Evolutionary conservation across 495 filamentous ascomycete genomes (phyloP), one percentile per base, ranked within the genome.

Genomic region (Delitschia confertaspora): DNA sequence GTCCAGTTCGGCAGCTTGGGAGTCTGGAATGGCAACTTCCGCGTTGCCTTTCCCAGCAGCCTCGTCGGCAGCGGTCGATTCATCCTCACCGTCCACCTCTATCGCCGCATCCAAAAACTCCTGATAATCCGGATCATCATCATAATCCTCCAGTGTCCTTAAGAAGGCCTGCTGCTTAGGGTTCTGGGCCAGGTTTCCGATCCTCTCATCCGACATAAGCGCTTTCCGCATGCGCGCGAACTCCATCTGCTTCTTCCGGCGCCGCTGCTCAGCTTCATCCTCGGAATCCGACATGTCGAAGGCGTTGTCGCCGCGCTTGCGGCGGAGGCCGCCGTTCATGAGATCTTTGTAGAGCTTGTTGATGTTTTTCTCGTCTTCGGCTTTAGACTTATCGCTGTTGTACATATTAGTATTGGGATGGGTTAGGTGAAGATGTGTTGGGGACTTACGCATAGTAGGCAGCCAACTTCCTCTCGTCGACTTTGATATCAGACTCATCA

Each of bases 191-290:
- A 99, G 82, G 58, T 87, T 85, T 49, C 79, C 85, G 45, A 96
- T 73, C 33, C 88, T 85, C 60, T 88, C 88, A 55, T 98, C 88
- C n/a, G 81, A 75, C 13, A 95, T 71, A 6, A 99, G 70, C 11
- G 86, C 83, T 56, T 83, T 86, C 34, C 86, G 81, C 84, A 95
- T 93, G 63, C 83, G 85, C 17, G 85, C 83, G 61, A 93, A 89
- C 53, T 96, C 83, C 42, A 78, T 69, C 32, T 89, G 79, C 64
- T 93, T 95, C 65, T 79, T 74, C 5, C 87, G 75, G 22, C 83
- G 78, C 31, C 80, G 75, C 20, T 84, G 79, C 53, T 83, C 74
- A 2, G 73, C 79, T 35, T 85, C 84, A 56, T 95, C 89, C 29
- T 93, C 88, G 3, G 82, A 83, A 38, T 95, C 88, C 7, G 82